These are phyloP conservation scores for Mortierella sp. DNA, from an alignment of 371 early-diverging fungal genomes.

Conservation along the genomic window DNA sequence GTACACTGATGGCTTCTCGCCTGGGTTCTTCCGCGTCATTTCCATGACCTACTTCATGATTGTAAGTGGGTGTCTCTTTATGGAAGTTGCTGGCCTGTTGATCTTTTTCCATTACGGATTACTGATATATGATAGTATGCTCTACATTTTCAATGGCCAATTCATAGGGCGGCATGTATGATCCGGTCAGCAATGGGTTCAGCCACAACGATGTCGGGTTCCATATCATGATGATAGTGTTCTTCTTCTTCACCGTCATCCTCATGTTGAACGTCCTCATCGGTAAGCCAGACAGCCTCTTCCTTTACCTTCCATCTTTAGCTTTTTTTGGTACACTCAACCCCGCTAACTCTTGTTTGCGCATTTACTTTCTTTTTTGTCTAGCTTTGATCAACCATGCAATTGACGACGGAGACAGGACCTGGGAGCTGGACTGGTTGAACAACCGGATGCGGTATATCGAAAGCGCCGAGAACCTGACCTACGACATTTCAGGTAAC, in stretches of 20 bases:
- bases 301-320: neutral
- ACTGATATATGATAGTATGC: neutral
- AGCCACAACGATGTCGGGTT: neutral
- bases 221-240: conserved; percentile 38
- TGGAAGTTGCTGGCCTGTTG: neutral
- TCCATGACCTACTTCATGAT: conserved; percentile 46
- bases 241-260: conserved; percentile 45
- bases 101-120: neutral
- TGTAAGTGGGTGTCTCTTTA: conserved; percentile 10
- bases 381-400: conserved; percentile 33
- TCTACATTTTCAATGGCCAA: neutral
- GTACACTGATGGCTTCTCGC: conserved; percentile 6
- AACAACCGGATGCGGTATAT: conserved; percentile 27
- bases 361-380: neutral
- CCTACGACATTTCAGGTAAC: conserved; percentile 26
- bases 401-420: conserved; percentile 14
- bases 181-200: conserved; percentile 23
- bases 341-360: neutral
- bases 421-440: conserved; percentile 30
- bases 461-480: conserved; percentile 32
- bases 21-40: conserved; percentile 13
- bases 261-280: conserved; percentile 41
- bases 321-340: neutral
- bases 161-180: conserved; percentile 36
- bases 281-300: conserved; percentile 13